Conservation (phyloP, 805 yeast species). For the Ogataea parapolymorpha region DNA sequence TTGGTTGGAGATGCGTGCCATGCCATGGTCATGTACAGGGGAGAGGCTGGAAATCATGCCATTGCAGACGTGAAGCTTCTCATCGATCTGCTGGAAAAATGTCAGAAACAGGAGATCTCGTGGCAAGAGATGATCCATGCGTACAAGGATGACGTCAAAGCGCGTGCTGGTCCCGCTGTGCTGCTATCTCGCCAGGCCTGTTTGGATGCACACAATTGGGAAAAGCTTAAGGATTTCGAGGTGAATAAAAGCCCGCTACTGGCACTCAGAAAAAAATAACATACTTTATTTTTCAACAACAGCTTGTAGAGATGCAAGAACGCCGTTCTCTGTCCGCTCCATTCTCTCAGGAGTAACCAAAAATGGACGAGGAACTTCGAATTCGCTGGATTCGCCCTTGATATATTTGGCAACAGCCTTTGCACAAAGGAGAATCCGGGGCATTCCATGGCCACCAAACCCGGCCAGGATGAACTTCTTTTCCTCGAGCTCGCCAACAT, state of each 20-base stretch:
- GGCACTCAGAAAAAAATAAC: slow-evolving; percentile 11
- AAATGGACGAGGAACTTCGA: slow-evolving; percentile 23
- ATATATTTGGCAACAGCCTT: slow-evolving; percentile 34
- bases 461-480: slow-evolving; percentile 42
- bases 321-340: slow-evolving; percentile 11
- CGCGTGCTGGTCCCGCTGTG: slow-evolving; percentile 20
- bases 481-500: slow-evolving; percentile 39
- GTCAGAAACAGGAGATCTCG: not conserved
- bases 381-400: slow-evolving; percentile 1
- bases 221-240: slow-evolving; percentile 10
- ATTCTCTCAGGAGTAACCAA: slow-evolving; percentile 22
- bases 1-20: slow-evolving; percentile 37
- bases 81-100: slow-evolving; percentile 7
- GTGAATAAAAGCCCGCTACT: slow-evolving; percentile 21
- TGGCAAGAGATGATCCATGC: slow-evolving; percentile 9
- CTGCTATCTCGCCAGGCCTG: slow-evolving; percentile 28
- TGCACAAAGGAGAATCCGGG: slow-evolving; percentile 40
- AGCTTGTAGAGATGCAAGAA: slow-evolving; percentile 9
- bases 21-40: slow-evolving; percentile 31
- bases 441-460: slow-evolving; percentile 52
- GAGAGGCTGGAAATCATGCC: slow-evolving; percentile 23
- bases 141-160: slow-evolving; percentile 11
- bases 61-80: slow-evolving; percentile 19
- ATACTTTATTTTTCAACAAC: not conserved
- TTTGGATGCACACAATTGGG: slow-evolving; percentile 28